Conservation (phyloP, 1,284 basidiomycete genomes). For the Malassezia japonica region DNA sequence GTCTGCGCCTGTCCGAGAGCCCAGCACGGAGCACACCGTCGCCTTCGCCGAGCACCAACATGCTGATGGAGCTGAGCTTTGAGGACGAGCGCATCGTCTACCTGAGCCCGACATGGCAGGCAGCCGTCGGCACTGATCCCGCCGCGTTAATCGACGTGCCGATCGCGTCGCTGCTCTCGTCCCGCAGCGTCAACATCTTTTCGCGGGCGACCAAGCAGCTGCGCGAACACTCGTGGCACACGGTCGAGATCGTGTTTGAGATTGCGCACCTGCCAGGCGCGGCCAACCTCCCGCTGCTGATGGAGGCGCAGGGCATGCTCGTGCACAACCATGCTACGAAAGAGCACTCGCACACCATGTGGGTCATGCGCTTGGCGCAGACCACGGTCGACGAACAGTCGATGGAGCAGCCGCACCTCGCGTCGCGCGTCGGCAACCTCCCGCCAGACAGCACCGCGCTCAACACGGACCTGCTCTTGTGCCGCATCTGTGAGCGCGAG, state of each 20-base stretch:
- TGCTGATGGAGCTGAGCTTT: constrained; percentile 80
- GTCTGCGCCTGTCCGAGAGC: not conserved
- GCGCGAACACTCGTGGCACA: constrained; percentile 82
- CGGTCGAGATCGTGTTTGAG: constrained; percentile 79
- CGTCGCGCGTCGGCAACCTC: not conserved
- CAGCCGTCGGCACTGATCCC: constrained; percentile 75
- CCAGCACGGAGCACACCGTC: not conserved
- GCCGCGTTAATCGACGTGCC: constrained; percentile 68
- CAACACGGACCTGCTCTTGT: constrained; percentile 68
- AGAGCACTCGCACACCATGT: constrained; percentile 90
- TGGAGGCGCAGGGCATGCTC: constrained; percentile 98
- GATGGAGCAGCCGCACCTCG: not conserved
- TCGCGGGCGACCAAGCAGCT: constrained; percentile 75
- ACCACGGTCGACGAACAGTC: not conserved
- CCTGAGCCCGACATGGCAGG: constrained; percentile 87
- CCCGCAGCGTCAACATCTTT: constrained; percentile 76
- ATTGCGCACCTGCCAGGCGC: constrained; percentile 36
- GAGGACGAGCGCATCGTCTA: constrained; percentile 79
- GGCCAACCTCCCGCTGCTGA: constrained; percentile 59
- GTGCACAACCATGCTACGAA: constrained; percentile 84
- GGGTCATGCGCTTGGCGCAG: constrained; percentile 62
- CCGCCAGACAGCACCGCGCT: constrained; percentile 33
- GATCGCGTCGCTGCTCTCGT: constrained; percentile 71
- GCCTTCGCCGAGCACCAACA: constrained; percentile 17
- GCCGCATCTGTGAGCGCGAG: constrained; percentile 93